phyloP scores from a whole-genome alignment of 176 grass and related monocot species.

The Aegilops bicornis region DNA sequence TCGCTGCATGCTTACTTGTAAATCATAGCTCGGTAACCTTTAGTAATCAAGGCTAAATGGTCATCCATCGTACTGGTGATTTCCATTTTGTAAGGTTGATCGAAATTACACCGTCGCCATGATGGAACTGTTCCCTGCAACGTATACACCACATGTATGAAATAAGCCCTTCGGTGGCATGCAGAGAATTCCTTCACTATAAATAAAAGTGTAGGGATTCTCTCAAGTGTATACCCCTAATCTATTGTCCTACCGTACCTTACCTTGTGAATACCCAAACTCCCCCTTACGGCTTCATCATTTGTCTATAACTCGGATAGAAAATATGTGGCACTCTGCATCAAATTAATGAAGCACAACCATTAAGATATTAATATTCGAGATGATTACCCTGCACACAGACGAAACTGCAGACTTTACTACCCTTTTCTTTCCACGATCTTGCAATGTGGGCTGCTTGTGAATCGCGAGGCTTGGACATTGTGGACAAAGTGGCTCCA shows the following conservation, averaged over 20 bases:
- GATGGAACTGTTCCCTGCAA: not conserved
- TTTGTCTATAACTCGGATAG: slow-evolving; percentile 31
- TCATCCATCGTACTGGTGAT: slow-evolving; percentile 25
- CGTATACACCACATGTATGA: not conserved
- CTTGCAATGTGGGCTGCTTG: not conserved
- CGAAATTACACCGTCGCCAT: not conserved
- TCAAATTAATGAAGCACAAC: no score
- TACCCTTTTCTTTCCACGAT: not conserved
- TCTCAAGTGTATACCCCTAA: not conserved
- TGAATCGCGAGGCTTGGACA: not conserved
- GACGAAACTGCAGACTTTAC: not conserved
- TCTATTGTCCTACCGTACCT: no score
- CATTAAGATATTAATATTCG: not conserved
- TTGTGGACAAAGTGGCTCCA: not conserved
- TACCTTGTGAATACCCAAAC: slow-evolving; percentile 41
- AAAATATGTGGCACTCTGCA: slow-evolving; percentile 17
- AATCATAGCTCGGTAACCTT: slow-evolving; percentile 42
- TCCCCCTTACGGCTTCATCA: slow-evolving; percentile 29
- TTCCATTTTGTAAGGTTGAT: slow-evolving; percentile 10
- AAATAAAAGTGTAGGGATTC: no score
- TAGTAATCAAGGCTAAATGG: slow-evolving; percentile 34
- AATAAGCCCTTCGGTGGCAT: not conserved
- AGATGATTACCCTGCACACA: not conserved
- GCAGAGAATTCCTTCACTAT: no score
- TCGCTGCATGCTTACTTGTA: slow-evolving; percentile 38